Base-by-base conservation (phyloP, 352 stramenopile genomes). In the Pythium apleroticum region DNA sequence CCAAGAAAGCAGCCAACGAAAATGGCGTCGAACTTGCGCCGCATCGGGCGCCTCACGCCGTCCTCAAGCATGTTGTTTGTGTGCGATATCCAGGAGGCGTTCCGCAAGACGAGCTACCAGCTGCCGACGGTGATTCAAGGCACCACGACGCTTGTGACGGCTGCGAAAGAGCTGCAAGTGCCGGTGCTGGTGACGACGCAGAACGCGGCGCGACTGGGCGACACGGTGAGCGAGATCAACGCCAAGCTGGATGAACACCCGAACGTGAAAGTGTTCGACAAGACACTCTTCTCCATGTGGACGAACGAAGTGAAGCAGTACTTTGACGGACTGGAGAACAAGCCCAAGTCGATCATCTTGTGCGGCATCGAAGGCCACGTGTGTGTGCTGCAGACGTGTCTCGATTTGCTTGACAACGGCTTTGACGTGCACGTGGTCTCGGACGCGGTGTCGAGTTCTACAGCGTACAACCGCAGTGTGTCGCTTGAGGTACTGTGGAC, bases 221-320 rank as follows among this genome's bases (percentile, higher is more conserved):
- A 77, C 22, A 98, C 94, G 3, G 84, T 96, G 25, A 53, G 69
- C 3, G 89, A 97, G 62, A 85, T 97, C 60, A 74, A 71, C 19
- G 64, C 78, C n/a, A 74, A 87, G 60, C 57, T 94, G 6, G 62
- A 76, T 22, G 65, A 74, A 41, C 66, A 75, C 45, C 60, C 74
- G 25, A 70, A 75, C 53, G 64, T 81, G 39, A 85, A 83, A 27
- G 80, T 93, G 4, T 98, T 98, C 64, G 93, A 98, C 80, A 99
- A 99, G 86, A 99, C 97, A 72, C 81, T 97, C 58, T 99, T 99
- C 77, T 98, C 90, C 17, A 99, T 99, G 97, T 74, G 98, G 41
- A 98, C 96, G n/a, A 73, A 81, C 25, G 95, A 99, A 63, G 91
- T 98, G 14, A 75, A 86, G 30, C 63, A 73, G 28, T 78, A 98